Percentiles rank a stretch among this genome's conserved stretches.
Evolutionary conservation across 2,329 filamentous ascomycete genomes (phyloP).

Genomic region (Pestalotiopsis sp.): DNA sequence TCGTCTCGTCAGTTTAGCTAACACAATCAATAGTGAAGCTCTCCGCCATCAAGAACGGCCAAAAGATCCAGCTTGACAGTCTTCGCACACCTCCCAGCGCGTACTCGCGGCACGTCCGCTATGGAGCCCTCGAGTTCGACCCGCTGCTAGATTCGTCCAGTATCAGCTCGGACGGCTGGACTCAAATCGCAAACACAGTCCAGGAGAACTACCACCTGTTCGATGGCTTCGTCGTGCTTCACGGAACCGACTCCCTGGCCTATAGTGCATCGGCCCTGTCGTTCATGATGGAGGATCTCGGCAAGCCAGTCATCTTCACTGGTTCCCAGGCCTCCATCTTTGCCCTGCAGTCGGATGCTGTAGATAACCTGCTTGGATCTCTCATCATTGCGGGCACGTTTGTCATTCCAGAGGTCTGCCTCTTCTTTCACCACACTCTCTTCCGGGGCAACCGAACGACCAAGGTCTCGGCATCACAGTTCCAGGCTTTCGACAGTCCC

Average conservation of each 20-base stretch:
- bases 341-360: slow-evolving; percentile 86
- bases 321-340: slow-evolving; percentile 85
- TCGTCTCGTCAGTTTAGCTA: background rate
- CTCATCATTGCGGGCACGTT: slow-evolving; percentile 91
- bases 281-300: slow-evolving; percentile 86
- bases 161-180: slow-evolving; percentile 85
- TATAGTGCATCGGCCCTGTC: slow-evolving; percentile 90
- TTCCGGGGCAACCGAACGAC: slow-evolving; percentile 87
- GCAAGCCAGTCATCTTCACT: slow-evolving; percentile 88
- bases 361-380: slow-evolving; percentile 86
- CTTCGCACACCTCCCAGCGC: slow-evolving; percentile 79
- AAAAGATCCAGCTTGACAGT: slow-evolving; percentile 60
- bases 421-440: slow-evolving; percentile 91
- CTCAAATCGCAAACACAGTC: slow-evolving; percentile 79
- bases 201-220: slow-evolving; percentile 85
- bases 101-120: slow-evolving; percentile 80
- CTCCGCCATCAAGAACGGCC: slow-evolving; percentile 53
- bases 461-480: slow-evolving; percentile 84
- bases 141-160: slow-evolving; percentile 87
- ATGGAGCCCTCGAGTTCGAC: slow-evolving; percentile 82
- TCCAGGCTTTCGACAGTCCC: slow-evolving; percentile 86
- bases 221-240: slow-evolving; percentile 88
- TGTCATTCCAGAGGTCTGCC: slow-evolving; percentile 87
- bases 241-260: slow-evolving; percentile 86
- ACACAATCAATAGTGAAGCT: slow-evolving; percentile 42